Base-by-base conservation (phyloP, 495 filamentous ascomycete genomes). In the Penicillium canariense region DNA sequence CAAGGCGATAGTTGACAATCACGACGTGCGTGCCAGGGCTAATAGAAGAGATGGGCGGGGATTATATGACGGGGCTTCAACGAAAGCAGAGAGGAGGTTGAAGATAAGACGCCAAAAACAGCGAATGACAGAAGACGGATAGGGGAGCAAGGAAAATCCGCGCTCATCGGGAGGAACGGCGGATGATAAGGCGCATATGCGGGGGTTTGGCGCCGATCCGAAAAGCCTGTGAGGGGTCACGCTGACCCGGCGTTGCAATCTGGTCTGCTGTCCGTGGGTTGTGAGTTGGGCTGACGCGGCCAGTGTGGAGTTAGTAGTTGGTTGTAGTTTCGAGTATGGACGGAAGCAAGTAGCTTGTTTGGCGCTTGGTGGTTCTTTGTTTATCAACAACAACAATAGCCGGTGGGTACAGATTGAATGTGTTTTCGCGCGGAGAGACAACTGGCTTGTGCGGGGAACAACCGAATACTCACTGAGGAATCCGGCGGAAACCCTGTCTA, bases 131-230 rank as follows among this genome's bases (percentile, higher is more conserved):
- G 7, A 11, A 42, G 20, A 22, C 22, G 5, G 38, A 42, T 42
- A 48, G 18, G 34, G 14, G 31, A 32, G 42, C 48, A 38, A 40
- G 50, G 52, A 59, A 50, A 49, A 54, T 39, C 23, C 2, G n/a
- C 7, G 31, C 30, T 31, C 46, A 11, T 17, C 26, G 39, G 50
- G 40, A 47, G 39, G 32, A 45, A 47, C 35, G 15, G 30, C 12
- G 14, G 32, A 34, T 55, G 57, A 59, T 59, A 59, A 59, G 57
- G 56, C 50, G 36, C 52, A 59, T 59, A 22, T 46, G 56, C 56
- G 56, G 56, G 56, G 57, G 43, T 46, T 46, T 31, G 22, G 4
- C 6, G 45, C 31, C 45, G 32, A 50, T 51, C 56, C 45, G 56
- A 50, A 34, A 46, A 31, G 28, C 46, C 18, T 46, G 23, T 46